Conservation (phyloP, 768 basidiomycete species). For the Austroboletus festivus region DNA sequence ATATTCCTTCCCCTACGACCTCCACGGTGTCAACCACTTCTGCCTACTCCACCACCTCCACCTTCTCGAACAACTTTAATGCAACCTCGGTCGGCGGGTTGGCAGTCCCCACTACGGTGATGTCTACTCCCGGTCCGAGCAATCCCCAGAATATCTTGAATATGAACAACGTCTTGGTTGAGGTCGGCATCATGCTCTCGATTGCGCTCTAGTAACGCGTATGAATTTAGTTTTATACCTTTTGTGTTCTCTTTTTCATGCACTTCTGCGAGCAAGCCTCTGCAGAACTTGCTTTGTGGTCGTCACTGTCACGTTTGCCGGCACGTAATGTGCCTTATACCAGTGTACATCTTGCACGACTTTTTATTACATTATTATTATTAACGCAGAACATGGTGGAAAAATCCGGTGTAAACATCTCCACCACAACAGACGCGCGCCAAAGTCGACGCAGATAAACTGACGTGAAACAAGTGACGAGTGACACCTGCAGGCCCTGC, state of each 20-base stretch:
- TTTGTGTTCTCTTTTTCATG: neutral
- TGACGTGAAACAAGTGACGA: slow-evolving; percentile 46
- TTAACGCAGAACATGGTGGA: too few species aligned
- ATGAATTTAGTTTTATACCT: neutral
- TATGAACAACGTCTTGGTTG: slow-evolving; percentile 37
- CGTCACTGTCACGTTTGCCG: slow-evolving; percentile 4
- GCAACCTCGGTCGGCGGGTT: slow-evolving; percentile 26
- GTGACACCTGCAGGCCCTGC: slow-evolving; percentile 58
- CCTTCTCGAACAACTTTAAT: slow-evolving; percentile 18
- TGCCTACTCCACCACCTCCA: slow-evolving; percentile 17
- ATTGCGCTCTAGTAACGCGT: too few species aligned
- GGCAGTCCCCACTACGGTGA: slow-evolving; percentile 21
- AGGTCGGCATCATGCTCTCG: slow-evolving; percentile 25
- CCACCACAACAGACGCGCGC: too few species aligned
- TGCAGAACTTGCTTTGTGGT: neutral
- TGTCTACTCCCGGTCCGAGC: slow-evolving; percentile 31
- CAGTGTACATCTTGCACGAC: slow-evolving; percentile 7
- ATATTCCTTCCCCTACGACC: slow-evolving; percentile 18
- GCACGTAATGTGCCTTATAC: slow-evolving; percentile 22
- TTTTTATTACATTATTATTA: slow-evolving; percentile 4
- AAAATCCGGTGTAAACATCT: too few species aligned
- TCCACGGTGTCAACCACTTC: slow-evolving; percentile 26
- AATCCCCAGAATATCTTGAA: slow-evolving; percentile 34
- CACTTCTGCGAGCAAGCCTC: slow-evolving; percentile 9
- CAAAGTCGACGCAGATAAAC: too few species aligned